Percentiles rank a stretch among this genome's conserved stretches.
Evolutionary conservation across 2,329 filamentous ascomycete genomes (phyloP).

Genomic region (Calycina herbarum): DNA sequence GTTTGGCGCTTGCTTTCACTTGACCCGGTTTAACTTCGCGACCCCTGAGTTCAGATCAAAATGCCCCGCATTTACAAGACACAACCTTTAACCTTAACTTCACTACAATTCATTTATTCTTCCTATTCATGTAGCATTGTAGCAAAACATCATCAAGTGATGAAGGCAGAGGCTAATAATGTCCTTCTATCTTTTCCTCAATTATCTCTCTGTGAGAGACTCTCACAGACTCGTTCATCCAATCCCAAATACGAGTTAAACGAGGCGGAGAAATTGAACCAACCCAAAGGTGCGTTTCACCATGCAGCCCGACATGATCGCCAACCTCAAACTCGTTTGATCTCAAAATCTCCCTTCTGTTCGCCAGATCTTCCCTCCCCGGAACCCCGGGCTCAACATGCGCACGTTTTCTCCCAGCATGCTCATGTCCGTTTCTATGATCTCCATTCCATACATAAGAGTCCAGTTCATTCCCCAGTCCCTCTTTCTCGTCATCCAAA

Average conservation of each 20-base stretch:
- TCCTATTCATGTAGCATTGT: no score
- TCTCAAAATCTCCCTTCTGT: not conserved
- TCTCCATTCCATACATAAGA: conserved; percentile 1
- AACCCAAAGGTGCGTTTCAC: not conserved
- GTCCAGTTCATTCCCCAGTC: not conserved
- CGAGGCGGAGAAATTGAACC: not conserved
- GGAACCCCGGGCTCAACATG: not conserved
- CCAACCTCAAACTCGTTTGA: conserved; percentile 3
- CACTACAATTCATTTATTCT: no score
- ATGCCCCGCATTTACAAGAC: not conserved
- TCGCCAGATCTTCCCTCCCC: not conserved
- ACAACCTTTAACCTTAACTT: not conserved
- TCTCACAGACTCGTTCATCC: no score
- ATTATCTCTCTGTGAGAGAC: not conserved
- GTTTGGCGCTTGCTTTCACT: not conserved
- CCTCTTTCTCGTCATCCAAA: not conserved
- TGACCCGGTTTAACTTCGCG: not conserved
- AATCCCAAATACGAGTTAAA: no score
- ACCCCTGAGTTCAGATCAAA: not conserved
- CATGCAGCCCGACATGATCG: not conserved
- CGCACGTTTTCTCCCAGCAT: not conserved
- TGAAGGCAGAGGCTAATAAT: no score
- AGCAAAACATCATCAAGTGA: no score
- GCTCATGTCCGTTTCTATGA: not conserved
- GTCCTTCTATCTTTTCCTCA: no score